Conservation (phyloP, 2,329 filamentous ascomycete genomes). For the Penicillium sclerotigenum region DNA sequence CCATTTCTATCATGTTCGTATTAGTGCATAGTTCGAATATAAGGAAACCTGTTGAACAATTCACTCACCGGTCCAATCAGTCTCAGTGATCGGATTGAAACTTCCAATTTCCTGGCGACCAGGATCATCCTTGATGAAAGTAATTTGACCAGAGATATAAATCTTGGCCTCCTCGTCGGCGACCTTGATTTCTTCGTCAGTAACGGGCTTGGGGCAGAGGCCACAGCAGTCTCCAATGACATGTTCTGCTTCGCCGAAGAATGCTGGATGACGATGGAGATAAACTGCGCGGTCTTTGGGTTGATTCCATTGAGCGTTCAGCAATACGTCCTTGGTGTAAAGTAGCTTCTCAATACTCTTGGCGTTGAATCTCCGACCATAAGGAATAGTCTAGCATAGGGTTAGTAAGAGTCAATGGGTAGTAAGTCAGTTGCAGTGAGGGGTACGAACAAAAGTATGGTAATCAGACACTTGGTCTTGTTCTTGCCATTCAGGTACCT, state of each 20-base stretch:
- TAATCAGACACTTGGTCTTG: constrained; percentile 76
- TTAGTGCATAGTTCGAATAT: not conserved
- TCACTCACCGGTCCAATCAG: constrained; percentile 67
- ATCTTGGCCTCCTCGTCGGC: constrained; percentile 70
- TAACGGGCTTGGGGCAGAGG: constrained; percentile 66
- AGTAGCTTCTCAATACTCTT: constrained; percentile 72
- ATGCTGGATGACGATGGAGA: constrained; percentile 79
- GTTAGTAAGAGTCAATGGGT: constrained; percentile 47
- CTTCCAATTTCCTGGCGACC: constrained; percentile 69
- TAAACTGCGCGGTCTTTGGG: constrained; percentile 70
- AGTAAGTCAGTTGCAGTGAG: not conserved
- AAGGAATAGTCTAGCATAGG: constrained; percentile 33
- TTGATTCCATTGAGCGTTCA: constrained; percentile 86
- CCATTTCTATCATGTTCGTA: constrained; percentile 60
- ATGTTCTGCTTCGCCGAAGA: constrained; percentile 73
- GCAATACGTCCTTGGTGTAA: constrained; percentile 74
- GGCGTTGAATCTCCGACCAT: constrained; percentile 39
- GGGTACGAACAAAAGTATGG: constrained; percentile 68
- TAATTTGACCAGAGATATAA: constrained; percentile 70
- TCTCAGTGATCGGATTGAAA: constrained; percentile 76
- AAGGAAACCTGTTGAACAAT: too few relatives aligned
- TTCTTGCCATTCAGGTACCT: constrained; percentile 78
- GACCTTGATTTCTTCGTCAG: constrained; percentile 67
- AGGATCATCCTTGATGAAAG: constrained; percentile 76
- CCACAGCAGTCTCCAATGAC: constrained; percentile 80